These are phyloP conservation scores for Colletotrichum liaoningense DNA, from an alignment of 2,329 filamentous ascomycete genomes.

Conservation along the genomic window DNA sequence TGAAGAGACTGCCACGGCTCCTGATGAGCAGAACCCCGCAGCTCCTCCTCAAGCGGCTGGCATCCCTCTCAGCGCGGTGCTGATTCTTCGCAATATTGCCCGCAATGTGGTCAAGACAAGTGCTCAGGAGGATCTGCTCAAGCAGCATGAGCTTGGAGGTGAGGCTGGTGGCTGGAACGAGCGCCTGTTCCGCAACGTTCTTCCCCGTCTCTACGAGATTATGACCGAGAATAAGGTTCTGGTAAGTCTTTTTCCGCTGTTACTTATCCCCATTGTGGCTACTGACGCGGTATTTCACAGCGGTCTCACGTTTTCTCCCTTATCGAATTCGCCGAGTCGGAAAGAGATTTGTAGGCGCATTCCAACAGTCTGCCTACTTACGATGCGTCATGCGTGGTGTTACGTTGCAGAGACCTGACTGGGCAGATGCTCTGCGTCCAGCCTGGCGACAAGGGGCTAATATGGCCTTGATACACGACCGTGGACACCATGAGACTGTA, in stretches of 20 bases:
- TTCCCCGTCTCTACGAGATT: slow-evolving; percentile 74
- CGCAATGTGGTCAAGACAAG: slow-evolving; percentile 73
- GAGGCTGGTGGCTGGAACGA: slow-evolving; percentile 73
- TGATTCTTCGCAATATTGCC: slow-evolving; percentile 84
- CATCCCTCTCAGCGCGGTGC: slow-evolving; percentile 80
- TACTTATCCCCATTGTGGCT: neutral
- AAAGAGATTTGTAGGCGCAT: slow-evolving; percentile 16
- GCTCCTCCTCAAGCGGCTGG: slow-evolving; percentile 74
- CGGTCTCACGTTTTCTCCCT: slow-evolving; percentile 29
- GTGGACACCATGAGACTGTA: neutral
- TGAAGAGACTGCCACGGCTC: slow-evolving; percentile 66
- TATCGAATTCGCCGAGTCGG: slow-evolving; percentile 16
- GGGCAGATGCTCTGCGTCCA: neutral
- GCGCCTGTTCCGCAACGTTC: slow-evolving; percentile 73
- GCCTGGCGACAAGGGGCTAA: neutral
- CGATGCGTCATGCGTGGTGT: neutral
- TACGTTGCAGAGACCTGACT: neutral
- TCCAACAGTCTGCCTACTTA: neutral
- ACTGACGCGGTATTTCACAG: neutral
- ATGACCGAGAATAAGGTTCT: slow-evolving; percentile 75
- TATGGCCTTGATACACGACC: neutral
- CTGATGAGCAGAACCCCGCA: slow-evolving; percentile 69
- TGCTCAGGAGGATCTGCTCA: slow-evolving; percentile 64
- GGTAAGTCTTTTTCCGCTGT: slow-evolving; percentile 51
- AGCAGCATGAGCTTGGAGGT: slow-evolving; percentile 57